Percentiles rank a stretch among this genome's conserved stretches.
phyloP scores from a whole-genome alignment of 192 early-diverging fungal genomes.

The Endogone sp. region DNA sequence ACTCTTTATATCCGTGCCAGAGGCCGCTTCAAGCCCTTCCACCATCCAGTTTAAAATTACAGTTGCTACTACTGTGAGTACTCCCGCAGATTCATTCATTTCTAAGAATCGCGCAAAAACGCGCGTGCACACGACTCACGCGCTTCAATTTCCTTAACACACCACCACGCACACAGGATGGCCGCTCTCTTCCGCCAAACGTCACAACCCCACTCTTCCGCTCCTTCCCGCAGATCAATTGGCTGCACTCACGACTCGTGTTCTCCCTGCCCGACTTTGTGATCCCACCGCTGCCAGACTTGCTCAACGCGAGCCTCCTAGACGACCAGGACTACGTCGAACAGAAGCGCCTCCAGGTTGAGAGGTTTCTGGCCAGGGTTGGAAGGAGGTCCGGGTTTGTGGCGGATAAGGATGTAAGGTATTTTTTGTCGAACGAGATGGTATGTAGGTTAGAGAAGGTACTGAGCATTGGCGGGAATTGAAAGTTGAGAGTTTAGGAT shows the following conservation, averaged over 20 bases:
- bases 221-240: constrained; percentile 46
- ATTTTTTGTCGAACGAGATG: constrained; percentile 53
- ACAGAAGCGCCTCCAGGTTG: constrained; percentile 42
- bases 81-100: no score
- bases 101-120: no score
- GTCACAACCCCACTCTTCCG: constrained; percentile 25
- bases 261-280: constrained; percentile 27
- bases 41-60: constrained; percentile 53
- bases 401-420: constrained; percentile 30
- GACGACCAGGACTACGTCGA: constrained; percentile 54
- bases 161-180: constrained; percentile 4
- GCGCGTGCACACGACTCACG: no score
- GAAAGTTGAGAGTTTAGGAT: background rate
- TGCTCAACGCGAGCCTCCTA: constrained; percentile 26
- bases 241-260: constrained; percentile 38
- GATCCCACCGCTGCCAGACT: constrained; percentile 43
- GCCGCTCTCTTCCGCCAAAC: background rate
- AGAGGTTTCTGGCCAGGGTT: constrained; percentile 38
- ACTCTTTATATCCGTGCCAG: constrained; percentile 34
- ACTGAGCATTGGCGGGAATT: background rate
- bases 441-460: constrained; percentile 21
- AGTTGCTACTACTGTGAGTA: constrained; percentile 24
- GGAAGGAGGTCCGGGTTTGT: constrained; percentile 31
- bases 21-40: constrained; percentile 45
- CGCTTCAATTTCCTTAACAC: background rate